Evolutionary conservation across 495 filamentous ascomycete genomes (phyloP), one percentile per base, ranked within the genome.

Genomic region (Oleoguttula mirabilis): DNA sequence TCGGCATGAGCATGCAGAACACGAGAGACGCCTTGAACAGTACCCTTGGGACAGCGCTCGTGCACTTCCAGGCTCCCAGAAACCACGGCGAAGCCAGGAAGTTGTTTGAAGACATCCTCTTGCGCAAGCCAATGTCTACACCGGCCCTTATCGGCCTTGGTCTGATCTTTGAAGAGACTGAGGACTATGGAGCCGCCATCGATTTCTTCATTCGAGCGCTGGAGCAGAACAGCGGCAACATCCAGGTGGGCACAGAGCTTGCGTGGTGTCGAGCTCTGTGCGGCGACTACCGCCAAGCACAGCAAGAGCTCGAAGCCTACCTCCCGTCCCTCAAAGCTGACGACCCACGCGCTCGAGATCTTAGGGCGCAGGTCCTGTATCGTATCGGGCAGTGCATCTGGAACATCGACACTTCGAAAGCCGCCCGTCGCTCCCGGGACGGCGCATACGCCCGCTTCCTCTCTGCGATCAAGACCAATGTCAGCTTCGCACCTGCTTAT

Each of bases 401-500:
- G 90, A 77, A 87, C 41, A 43, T 82, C 1, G 78, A 93, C 48
- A 59, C 76, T 1, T 83, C 82, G 5, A 71, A 67, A 42, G 52
- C 74, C 8, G 76, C 82, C 8, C 68, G 92, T 30, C 88, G 82
- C 63, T 73, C 77, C 51, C 80, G 88, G 19, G 72, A 66, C 21
- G 79, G 82, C 20, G 79, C 88, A 2, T 95, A 95, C 52, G 66
- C 78, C 10, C 78, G 73, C 55, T 95, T 94, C 56, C 68, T 96
- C 6, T 76, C 77, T 21, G 77, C 92, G 0, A 69, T 96, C 20
- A 85, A 92, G 51, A 77, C 74, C 23, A 88, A 94, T 54, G 71
- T 90, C 57, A 95, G 84, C 54, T 90, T 74, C 60, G 88, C 90
- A 1, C 87, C 90, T 3, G 78, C 90, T 0, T 99, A 95, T 63